Evolutionary conservation across 78 protist species (phyloP), one percentile per base, ranked within the genome.

Genomic region (Diacronema lutheri): DNA sequence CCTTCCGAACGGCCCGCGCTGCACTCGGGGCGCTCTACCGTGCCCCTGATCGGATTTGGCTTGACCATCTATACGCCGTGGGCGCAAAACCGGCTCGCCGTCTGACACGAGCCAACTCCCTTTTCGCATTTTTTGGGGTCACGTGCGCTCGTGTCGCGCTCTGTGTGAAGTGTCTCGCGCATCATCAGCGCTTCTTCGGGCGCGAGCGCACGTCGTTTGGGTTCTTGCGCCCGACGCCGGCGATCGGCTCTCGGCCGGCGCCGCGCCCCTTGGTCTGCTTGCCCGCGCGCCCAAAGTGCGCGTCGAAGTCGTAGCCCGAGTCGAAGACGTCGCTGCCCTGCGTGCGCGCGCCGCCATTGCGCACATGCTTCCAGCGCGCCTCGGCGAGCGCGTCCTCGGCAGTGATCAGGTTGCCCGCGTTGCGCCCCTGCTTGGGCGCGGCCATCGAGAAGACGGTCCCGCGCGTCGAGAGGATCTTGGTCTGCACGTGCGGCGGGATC

Each of bases 251-350:
- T 19, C 0, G 10, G 21, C 79, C 35, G 12, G 50, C 50, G n/a
- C n/a, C n/a, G 26, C 35, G 33, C 55, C 29, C 35, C 10, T 11
- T 12, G 26, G 35, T 3, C 79, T 71, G 41, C 58, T 41, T 71
- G 25, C 79, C 79, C 41, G 50, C 12, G 26, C 79, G 79, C 37
- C 79, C 79, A 71, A 71, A 71, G 79, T 71, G 79, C 3, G 29
- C 79, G 40, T 71, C 79, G 25, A 71, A 6, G 58, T 38, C 31
- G 79, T 71, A 71, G 35, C 41, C 58, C 19, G 79, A 38, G 57
- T 71, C 79, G 20, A 71, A 41, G 21, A 71, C 79, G 57, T 71
- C 79, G 21, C 0, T 31, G 19, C 35, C 21, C 58, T 71, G n/a
- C n/a, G n/a, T 71, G 50, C 50, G 50, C 50, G 50, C 50, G 50